Evolutionary conservation across 352 stramenopile genomes (phyloP).

Genomic region (Globisporangium takayamanum): DNA sequence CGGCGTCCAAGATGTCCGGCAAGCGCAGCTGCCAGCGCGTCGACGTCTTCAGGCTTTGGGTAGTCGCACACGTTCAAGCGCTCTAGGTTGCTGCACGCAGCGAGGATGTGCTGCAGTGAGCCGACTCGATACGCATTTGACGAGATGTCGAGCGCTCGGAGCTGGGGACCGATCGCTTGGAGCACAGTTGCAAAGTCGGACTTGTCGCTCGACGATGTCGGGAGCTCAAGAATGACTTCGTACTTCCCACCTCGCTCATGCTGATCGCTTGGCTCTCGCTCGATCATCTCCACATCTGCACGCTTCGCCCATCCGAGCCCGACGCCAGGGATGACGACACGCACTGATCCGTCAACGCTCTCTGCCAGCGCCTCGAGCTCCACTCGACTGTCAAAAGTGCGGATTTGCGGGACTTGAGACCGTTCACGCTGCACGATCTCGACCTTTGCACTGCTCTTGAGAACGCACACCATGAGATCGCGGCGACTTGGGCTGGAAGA

Average conservation of each 20-base stretch:
- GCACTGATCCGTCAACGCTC: neutral
- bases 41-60: neutral
- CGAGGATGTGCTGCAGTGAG: neutral
- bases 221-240: neutral
- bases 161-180: neutral
- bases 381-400: neutral
- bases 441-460: neutral
- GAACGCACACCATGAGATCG: neutral
- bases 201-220: neutral
- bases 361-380: constrained; percentile 1
- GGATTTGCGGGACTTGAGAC: neutral
- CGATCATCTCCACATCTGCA: neutral
- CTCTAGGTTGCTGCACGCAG: neutral
- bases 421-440: neutral
- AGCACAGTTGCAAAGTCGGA: neutral
- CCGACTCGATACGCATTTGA: neutral
- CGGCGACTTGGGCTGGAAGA: neutral
- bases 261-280: neutral
- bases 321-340: constrained; percentile 1
- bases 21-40: neutral
- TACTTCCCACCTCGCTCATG: neutral
- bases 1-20: neutral
- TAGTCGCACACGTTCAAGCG: neutral
- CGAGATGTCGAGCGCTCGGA: neutral
- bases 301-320: constrained; percentile 1